phyloP scores from a whole-genome alignment of 2,329 filamentous ascomycete genomes.

The Thyridium curvatum region DNA sequence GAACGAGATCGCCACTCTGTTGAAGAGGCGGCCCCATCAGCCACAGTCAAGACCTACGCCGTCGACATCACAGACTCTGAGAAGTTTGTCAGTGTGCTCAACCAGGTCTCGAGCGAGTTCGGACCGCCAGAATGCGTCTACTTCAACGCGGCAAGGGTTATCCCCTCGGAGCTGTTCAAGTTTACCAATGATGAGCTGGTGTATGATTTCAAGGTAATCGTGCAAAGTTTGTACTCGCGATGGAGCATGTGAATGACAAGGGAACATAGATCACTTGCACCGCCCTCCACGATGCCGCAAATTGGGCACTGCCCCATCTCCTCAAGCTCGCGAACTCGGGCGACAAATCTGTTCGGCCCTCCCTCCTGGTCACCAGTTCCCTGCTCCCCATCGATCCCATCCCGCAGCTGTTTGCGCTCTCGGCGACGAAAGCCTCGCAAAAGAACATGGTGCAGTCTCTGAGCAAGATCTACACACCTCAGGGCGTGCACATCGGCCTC shows the following conservation, averaged over 20 bases:
- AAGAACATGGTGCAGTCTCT: conserved; percentile 40
- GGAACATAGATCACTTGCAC: conserved; percentile 40
- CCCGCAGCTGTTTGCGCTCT: conserved; percentile 39
- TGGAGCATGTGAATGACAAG: background rate
- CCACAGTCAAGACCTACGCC: conserved; percentile 32
- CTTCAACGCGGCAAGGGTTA: conserved; percentile 46
- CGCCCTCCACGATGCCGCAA: conserved; percentile 38
- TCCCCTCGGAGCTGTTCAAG: conserved; percentile 31
- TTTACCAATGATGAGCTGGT: conserved; percentile 36
- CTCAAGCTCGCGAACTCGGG: conserved; percentile 20
- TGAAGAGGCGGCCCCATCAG: conserved; percentile 17
- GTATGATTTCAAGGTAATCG: conserved; percentile 39
- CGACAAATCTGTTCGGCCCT: conserved; percentile 24
- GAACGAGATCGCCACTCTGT: conserved; percentile 31
- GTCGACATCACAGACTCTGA: conserved; percentile 35
- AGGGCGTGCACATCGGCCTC: conserved; percentile 39
- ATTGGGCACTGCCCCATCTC: conserved; percentile 38
- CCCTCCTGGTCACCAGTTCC: conserved; percentile 41
- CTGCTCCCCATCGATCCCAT: conserved; percentile 38
- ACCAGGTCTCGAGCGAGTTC: conserved; percentile 30
- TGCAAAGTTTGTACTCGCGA: background rate
- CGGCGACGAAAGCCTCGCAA: conserved; percentile 44
- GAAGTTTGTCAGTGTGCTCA: conserved; percentile 28
- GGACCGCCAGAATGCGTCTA: conserved; percentile 40
- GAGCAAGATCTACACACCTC: conserved; percentile 24